phyloP scores from a whole-genome alignment of 106 monocot species.

The Amphibolis antarctica region DNA sequence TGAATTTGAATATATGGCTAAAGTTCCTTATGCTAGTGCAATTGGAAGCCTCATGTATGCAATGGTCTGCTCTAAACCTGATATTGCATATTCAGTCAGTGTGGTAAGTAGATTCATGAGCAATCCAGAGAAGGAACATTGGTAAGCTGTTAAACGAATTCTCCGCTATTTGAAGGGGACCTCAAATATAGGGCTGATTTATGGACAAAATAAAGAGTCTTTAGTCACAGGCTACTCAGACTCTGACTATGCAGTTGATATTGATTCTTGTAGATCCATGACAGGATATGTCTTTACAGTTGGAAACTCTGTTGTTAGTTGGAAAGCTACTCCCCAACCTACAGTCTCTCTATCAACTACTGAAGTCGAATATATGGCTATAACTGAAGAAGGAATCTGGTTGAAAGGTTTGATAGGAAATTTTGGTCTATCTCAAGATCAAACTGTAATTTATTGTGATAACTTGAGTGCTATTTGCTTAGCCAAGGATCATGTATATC shows the following conservation, averaged over 20 bases:
- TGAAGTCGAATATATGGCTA: background rate
- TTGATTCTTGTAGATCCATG: background rate
- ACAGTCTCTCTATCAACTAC: background rate
- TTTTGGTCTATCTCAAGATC: background rate
- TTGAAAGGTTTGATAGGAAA: background rate
- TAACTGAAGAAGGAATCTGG: background rate
- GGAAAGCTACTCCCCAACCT: background rate
- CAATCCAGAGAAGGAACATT: conserved; percentile 6
- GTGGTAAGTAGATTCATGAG: conserved; percentile 4
- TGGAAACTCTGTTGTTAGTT: background rate
- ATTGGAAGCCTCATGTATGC: conserved; percentile 6
- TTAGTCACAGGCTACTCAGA: background rate
- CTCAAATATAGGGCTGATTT: background rate
- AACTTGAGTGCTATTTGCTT: background rate
- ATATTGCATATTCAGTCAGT: background rate
- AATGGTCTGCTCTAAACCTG: background rate
- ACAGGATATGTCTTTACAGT: background rate
- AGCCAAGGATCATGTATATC: background rate
- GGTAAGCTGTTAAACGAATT: conserved; percentile 1
- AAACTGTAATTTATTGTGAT: background rate
- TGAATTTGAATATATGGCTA: background rate
- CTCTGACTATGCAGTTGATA: background rate
- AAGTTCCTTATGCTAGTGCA: background rate
- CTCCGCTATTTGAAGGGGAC: background rate
- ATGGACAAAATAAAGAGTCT: background rate